A percentile compares a stretch with the other conserved stretches of the same genome.
Evolutionary conservation across 2,329 filamentous ascomycete genomes (phyloP).

Genomic region (Trichocomaceae sp.): DNA sequence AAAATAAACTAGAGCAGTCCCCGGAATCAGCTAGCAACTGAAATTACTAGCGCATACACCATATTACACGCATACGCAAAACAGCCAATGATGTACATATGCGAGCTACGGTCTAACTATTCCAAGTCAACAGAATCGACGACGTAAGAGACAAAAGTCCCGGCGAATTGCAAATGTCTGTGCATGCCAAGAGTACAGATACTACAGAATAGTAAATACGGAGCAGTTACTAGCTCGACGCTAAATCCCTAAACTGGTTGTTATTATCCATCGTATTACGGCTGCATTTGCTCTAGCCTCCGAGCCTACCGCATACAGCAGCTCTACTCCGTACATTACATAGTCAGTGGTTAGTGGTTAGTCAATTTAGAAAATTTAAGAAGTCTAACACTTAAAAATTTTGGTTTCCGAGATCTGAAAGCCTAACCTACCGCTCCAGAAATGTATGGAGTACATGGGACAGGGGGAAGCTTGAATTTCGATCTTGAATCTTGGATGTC

Average conservation of each 20-base stretch:
- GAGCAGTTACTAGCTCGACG: not conserved
- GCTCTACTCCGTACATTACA: too few relatives aligned
- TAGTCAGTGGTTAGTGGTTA: too few relatives aligned
- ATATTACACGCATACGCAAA: not conserved
- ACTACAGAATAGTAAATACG: not conserved
- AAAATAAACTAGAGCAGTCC: not conserved
- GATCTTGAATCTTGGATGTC: too few relatives aligned
- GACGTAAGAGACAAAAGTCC: not conserved
- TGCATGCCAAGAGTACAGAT: not conserved
- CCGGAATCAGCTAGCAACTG: not conserved
- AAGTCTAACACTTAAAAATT: not conserved
- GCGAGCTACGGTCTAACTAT: not conserved
- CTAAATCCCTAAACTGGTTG: not conserved
- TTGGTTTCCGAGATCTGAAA: not conserved
- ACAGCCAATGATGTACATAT: not conserved
- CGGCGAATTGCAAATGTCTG: not conserved
- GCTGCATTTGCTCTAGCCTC: too few relatives aligned
- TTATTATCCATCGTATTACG: not conserved
- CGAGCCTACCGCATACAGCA: too few relatives aligned
- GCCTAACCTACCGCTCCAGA: not conserved
- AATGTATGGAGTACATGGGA: not conserved
- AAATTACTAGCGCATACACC: not conserved
- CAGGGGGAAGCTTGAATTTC: not conserved
- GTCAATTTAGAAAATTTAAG: too few relatives aligned
- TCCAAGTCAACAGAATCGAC: not conserved